Evolutionary conservation across 2,329 filamentous ascomycete species (phyloP).

Genomic region (Aspergillus hortae): DNA sequence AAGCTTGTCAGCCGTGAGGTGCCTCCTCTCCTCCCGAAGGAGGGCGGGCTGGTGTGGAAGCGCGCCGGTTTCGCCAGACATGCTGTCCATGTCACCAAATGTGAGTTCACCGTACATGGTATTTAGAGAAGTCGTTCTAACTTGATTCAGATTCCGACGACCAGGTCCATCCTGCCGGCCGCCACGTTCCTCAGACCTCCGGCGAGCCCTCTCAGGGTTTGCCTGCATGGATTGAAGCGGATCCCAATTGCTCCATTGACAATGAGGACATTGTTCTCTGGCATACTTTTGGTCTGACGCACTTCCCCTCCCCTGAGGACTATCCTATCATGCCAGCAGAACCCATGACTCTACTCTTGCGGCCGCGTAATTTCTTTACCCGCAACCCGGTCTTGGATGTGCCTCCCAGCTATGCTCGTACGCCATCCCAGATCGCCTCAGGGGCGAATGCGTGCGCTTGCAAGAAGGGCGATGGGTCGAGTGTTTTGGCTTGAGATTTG

Average conservation of each 20-base stretch:
- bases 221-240: constrained; percentile 66
- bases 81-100: constrained; percentile 83
- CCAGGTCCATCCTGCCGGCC: constrained; percentile 79
- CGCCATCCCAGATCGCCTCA: constrained; percentile 64
- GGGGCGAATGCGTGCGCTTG: constrained; percentile 33
- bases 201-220: constrained; percentile 72
- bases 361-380: constrained; percentile 78
- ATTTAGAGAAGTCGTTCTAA: not conserved
- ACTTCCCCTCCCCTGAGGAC: constrained; percentile 86
- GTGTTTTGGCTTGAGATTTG: constrained; percentile 31
- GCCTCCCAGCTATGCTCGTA: constrained; percentile 68
- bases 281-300: constrained; percentile 90
- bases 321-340: constrained; percentile 89
- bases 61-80: constrained; percentile 83
- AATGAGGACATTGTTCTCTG: constrained; percentile 86
- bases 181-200: constrained; percentile 83
- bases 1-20: constrained; percentile 88
- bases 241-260: constrained; percentile 65
- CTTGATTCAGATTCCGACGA: constrained; percentile 63
- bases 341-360: constrained; percentile 74
- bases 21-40: constrained; percentile 72
- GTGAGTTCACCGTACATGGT: constrained; percentile 49
- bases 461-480: constrained; percentile 38
- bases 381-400: constrained; percentile 78
- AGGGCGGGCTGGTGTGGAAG: constrained; percentile 81